These are phyloP conservation scores for Tricholoma matsutake DNA, from an alignment of 768 basidiomycete genomes.

Conservation along the genomic window DNA sequence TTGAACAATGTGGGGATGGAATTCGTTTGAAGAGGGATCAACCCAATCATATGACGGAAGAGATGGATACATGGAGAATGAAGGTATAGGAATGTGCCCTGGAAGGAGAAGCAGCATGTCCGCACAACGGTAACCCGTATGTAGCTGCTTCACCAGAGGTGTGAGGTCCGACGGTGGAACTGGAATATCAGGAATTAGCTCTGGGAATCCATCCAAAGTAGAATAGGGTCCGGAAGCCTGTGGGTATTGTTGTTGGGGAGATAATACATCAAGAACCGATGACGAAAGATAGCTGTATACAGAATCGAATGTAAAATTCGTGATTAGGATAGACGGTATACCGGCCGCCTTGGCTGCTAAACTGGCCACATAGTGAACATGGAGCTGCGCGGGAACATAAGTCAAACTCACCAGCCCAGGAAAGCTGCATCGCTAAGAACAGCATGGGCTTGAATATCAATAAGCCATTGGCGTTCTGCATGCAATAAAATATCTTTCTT, in stretches of 20 bases:
- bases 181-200: constrained; percentile 50
- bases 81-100: constrained; percentile 74
- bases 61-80: constrained; percentile 49
- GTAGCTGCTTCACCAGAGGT: constrained; percentile 64
- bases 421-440: constrained; percentile 79
- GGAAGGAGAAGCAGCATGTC: constrained; percentile 70
- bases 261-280: constrained; percentile 40
- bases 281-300: constrained; percentile 77
- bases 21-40: constrained; percentile 41
- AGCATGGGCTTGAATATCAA: constrained; percentile 45
- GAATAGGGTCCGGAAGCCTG: constrained; percentile 7
- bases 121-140: constrained; percentile 65
- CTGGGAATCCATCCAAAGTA: constrained; percentile 18
- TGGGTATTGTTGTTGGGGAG: constrained; percentile 13
- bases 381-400: background rate
- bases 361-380: constrained; percentile 30
- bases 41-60: constrained; percentile 70
- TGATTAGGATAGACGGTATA: constrained; percentile 70
- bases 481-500: constrained; percentile 52
- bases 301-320: constrained; percentile 85
- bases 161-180: constrained; percentile 45
- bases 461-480: constrained; percentile 59
- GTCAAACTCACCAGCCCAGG: constrained; percentile 59
- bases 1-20: constrained; percentile 42
- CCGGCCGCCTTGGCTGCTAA: constrained; percentile 61